These are phyloP conservation scores for Teunomyces lycoperdinae DNA, from an alignment of 805 yeast species.

Conservation along the genomic window DNA sequence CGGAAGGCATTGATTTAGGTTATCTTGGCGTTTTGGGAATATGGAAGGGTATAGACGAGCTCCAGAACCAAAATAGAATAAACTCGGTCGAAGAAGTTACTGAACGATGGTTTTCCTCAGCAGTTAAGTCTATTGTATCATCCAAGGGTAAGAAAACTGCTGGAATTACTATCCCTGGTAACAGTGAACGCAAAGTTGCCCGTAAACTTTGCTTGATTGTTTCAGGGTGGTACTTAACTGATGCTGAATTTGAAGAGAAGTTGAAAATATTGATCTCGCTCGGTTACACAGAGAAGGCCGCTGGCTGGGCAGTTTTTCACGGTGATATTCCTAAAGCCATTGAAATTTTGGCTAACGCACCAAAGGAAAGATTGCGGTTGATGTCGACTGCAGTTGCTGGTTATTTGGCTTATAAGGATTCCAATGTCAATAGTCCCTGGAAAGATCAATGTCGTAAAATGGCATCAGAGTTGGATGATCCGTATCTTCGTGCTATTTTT, in stretches of 20 bases:
- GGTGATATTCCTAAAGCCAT: constrained; percentile 84
- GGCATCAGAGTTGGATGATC: constrained; percentile 85
- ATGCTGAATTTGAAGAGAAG: constrained; percentile 69
- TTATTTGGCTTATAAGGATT: constrained; percentile 63
- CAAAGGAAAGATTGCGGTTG: constrained; percentile 64
- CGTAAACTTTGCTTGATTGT: constrained; percentile 77
- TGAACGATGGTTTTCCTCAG: constrained; percentile 45
- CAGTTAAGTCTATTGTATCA: constrained; percentile 51
- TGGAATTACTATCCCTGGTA: constrained; percentile 42
- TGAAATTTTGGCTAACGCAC: constrained; percentile 70
- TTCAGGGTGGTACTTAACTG: constrained; percentile 87
- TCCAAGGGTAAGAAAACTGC: constrained; percentile 49
- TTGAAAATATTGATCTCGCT: constrained; percentile 51
- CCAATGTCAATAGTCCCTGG: constrained; percentile 73
- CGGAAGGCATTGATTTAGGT: constrained; percentile 73
- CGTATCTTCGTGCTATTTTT: constrained; percentile 87
- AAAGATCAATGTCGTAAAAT: constrained; percentile 86
- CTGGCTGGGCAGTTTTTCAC: constrained; percentile 96
- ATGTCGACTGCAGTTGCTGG: constrained; percentile 96
- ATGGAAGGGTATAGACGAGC: constrained; percentile 72
- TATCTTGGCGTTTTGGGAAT: constrained; percentile 86
- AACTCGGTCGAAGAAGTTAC: constrained; percentile 20
- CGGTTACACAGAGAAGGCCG: constrained; percentile 82
- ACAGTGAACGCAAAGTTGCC: constrained; percentile 56
- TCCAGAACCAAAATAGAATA: constrained; percentile 44